phyloP scores from a whole-genome alignment of 1,284 basidiomycete species.

The Coniferiporia weirii region DNA sequence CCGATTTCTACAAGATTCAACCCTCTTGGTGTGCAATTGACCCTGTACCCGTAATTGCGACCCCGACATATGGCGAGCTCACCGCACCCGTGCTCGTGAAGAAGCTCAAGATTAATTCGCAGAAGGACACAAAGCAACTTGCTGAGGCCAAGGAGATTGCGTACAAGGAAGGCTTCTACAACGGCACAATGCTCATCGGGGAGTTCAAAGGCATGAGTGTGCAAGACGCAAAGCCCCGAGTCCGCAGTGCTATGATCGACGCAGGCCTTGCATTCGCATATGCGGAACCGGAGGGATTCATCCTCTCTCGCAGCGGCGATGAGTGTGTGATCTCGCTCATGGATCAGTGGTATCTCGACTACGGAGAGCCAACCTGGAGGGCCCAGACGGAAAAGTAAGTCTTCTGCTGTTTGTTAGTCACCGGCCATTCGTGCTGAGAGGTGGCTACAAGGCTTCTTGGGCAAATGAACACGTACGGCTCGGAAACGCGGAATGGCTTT shows the following conservation, averaged over 20 bases:
- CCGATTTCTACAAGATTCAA: slow-evolving; percentile 95
- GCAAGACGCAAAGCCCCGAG: slow-evolving; percentile 88
- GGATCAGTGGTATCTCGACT: slow-evolving; percentile 99
- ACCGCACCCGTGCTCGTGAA: slow-evolving; percentile 86
- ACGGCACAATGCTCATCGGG: slow-evolving; percentile 86
- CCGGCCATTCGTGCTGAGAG: slow-evolving; percentile 12
- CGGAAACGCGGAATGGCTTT: slow-evolving; percentile 89
- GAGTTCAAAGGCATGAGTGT: slow-evolving; percentile 86
- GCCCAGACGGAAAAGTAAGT: slow-evolving; percentile 76
- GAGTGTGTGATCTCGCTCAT: slow-evolving; percentile 98
- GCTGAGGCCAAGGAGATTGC: slow-evolving; percentile 96
- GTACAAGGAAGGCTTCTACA: slow-evolving; percentile 98
- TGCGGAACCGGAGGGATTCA: slow-evolving; percentile 92
- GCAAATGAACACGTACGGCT: slow-evolving; percentile 86
- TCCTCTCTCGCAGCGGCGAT: slow-evolving; percentile 86
- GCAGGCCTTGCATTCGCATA: slow-evolving; percentile 82
- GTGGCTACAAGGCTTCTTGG: slow-evolving; percentile 56
- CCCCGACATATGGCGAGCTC: slow-evolving; percentile 89
- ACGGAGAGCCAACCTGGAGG: slow-evolving; percentile 90
- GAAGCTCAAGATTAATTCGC: slow-evolving; percentile 92
- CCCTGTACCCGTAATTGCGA: slow-evolving; percentile 84
- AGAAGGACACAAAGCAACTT: slow-evolving; percentile 90
- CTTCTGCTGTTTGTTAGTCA: background rate
- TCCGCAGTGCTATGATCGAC: slow-evolving; percentile 81
- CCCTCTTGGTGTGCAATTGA: slow-evolving; percentile 85